Percentiles rank a stretch among this genome's conserved stretches.
Conservation (phyloP, 2,329 filamentous ascomycete genomes). For the Penicillium occitanis region DNA sequence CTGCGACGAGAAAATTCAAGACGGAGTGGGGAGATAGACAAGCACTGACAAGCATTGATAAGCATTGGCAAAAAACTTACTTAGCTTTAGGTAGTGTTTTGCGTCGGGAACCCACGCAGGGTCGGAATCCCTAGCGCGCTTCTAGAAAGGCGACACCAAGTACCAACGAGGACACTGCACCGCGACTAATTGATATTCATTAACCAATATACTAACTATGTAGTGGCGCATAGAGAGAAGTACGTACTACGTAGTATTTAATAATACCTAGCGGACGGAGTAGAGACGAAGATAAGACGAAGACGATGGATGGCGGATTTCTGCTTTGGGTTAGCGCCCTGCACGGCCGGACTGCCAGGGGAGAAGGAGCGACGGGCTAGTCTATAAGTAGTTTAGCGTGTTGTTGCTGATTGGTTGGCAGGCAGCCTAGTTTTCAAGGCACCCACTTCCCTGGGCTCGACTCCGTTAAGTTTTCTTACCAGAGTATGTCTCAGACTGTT, state of each 20-base stretch:
- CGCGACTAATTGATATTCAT: too few relatives aligned
- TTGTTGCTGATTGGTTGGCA: not conserved
- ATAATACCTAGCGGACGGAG: too few relatives aligned
- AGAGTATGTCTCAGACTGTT: too few relatives aligned
- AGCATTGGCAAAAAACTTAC: not conserved
- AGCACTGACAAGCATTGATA: not conserved
- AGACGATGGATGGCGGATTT: not conserved
- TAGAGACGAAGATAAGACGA: not conserved
- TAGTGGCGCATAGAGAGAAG: too few relatives aligned
- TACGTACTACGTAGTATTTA: too few relatives aligned
- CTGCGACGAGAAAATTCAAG: too few relatives aligned
- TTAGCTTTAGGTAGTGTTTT: too few relatives aligned
- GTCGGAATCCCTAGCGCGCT: not conserved
- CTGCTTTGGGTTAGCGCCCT: not conserved
- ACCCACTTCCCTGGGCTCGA: not conserved
- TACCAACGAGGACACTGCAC: not conserved
- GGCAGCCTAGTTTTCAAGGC: not conserved
- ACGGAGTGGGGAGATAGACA: not conserved
- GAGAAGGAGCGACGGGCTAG: not conserved
- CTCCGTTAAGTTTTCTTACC: not conserved
- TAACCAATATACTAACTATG: too few relatives aligned
- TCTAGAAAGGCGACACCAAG: not conserved
- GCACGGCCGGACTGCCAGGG: not conserved
- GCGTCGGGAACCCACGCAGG: too few relatives aligned
- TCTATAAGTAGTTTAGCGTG: not conserved